These are phyloP conservation scores for Auriscalpium orientale DNA, from an alignment of 768 basidiomycete genomes.

Conservation along the genomic window DNA sequence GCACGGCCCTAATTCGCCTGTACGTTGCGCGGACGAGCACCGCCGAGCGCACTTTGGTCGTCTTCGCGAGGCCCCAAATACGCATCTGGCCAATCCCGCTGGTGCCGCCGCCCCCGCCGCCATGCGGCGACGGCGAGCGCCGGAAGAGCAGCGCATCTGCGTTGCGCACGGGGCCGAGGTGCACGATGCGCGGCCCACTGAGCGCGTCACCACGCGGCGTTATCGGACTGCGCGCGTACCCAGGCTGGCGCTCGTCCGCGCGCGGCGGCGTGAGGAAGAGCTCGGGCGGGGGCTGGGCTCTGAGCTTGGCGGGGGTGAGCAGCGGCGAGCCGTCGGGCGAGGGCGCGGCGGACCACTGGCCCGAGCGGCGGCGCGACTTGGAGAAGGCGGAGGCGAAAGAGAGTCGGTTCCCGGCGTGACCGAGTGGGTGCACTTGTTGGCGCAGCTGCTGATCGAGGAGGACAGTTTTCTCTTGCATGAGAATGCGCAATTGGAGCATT, in stretches of 20 bases:
- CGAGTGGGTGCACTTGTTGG: slow-evolving; percentile 16
- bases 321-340: slow-evolving; percentile 39
- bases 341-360: slow-evolving; percentile 20
- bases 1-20: slow-evolving; percentile 52
- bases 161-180: slow-evolving; percentile 47
- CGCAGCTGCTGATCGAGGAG: slow-evolving; percentile 46
- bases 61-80: slow-evolving; percentile 4
- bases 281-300: slow-evolving; percentile 1
- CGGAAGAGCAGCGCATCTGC: slow-evolving; percentile 15
- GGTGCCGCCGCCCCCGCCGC: slow-evolving; percentile 1
- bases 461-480: slow-evolving; percentile 57
- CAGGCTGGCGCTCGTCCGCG: slow-evolving; percentile 26
- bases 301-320: slow-evolving; percentile 23
- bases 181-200: slow-evolving; percentile 44
- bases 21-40: slow-evolving; percentile 52
- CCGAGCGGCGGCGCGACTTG: slow-evolving; percentile 46
- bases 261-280: slow-evolving; percentile 7
- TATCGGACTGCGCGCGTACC: slow-evolving; percentile 34
- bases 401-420: slow-evolving; percentile 29
- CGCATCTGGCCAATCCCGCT: not conserved
- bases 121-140: slow-evolving; percentile 3
- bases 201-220: slow-evolving; percentile 25
- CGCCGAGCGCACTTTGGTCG: slow-evolving; percentile 35
- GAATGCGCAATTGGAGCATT: slow-evolving; percentile 54
- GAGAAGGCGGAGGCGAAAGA: slow-evolving; percentile 44